These are phyloP conservation scores for Mesostigma viride DNA, from an alignment of 139 green algal genomes.

Conservation along the genomic window DNA sequence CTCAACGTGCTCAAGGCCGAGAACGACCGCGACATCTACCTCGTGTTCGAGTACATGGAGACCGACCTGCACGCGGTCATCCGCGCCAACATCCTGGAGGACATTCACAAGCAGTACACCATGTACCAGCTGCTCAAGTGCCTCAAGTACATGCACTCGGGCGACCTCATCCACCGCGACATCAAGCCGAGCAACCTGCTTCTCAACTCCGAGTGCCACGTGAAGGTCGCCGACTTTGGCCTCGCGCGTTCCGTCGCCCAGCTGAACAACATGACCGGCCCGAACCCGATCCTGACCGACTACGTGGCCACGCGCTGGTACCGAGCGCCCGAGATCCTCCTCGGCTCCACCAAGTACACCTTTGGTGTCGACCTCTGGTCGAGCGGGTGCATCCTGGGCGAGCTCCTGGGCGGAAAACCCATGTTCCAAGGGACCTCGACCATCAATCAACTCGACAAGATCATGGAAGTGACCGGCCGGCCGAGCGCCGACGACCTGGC, in stretches of 20 bases:
- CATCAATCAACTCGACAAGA: conserved; percentile 50
- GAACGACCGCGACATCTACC: conserved; percentile 91
- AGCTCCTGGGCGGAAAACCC: conserved; percentile 72
- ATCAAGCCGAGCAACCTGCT: conserved; percentile 95
- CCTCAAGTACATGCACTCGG: conserved; percentile 95
- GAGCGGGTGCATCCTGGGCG: conserved; percentile 91
- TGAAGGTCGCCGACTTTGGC: conserved; percentile 96
- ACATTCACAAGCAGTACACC: conserved; percentile 95
- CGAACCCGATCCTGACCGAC: conserved; percentile 79
- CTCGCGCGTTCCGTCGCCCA: conserved; percentile 66
- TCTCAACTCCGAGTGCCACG: conserved; percentile 89
- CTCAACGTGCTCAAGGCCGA: conserved; percentile 90
- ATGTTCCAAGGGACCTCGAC: conserved; percentile 53
- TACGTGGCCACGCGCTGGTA: conserved; percentile 96
- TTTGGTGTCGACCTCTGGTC: conserved; percentile 97
- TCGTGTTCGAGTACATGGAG: conserved; percentile 97
- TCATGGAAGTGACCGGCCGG: conserved; percentile 19
- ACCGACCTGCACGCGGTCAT: conserved; percentile 91
- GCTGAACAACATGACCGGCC: conserved; percentile 42
- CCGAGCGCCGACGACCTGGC: conserved; percentile 53
- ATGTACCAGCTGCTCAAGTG: conserved; percentile 98
- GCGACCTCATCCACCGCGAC: conserved; percentile 87
- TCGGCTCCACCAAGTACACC: conserved; percentile 87
- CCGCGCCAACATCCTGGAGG: conserved; percentile 86
- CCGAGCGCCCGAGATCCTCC: conserved; percentile 89